phyloP scores from a whole-genome alignment of 176 grass and related monocot species.

The Ensete ventricosum region DNA sequence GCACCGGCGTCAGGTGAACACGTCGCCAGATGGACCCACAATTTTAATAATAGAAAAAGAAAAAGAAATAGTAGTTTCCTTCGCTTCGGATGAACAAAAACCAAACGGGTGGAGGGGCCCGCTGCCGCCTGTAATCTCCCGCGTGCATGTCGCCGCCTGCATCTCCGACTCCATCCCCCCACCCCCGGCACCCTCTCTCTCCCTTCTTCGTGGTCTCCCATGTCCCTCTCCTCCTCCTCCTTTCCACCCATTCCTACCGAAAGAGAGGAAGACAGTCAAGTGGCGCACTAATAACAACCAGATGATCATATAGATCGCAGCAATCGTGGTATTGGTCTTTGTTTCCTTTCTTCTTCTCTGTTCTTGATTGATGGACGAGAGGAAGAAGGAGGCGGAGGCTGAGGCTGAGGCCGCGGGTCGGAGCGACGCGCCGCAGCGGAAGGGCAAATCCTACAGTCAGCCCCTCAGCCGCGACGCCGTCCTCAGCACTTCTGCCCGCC shows the following conservation, averaged over 20 bases:
- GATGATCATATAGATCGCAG: too few species aligned
- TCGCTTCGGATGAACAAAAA: not conserved
- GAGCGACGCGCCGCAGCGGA: constrained; percentile 10
- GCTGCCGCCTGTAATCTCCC: not conserved
- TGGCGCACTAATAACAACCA: too few species aligned
- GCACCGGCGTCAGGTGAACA: too few species aligned
- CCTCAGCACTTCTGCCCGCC: constrained; percentile 27
- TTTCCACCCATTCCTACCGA: not conserved
- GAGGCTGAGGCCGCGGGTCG: too few species aligned
- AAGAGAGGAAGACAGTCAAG: not conserved
- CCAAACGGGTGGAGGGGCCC: not conserved
- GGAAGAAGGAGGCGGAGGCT: not conserved
- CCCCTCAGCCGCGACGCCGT: constrained; percentile 49
- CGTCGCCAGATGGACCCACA: too few species aligned
- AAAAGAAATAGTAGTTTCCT: too few species aligned
- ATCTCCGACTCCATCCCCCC: not conserved
- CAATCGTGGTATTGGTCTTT: too few species aligned
- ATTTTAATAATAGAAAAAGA: too few species aligned
- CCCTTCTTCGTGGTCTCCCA: not conserved
- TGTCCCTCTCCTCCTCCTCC: not conserved
- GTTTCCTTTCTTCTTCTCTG: not conserved
- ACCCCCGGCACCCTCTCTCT: too few species aligned
- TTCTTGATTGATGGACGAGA: not conserved
- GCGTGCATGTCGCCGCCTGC: constrained; percentile 2
- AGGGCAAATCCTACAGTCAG: constrained; percentile 80